Percentiles rank a stretch among this genome's conserved stretches.
phyloP scores from a whole-genome alignment of 2,329 filamentous ascomycete species.

The Epichloe glyceriae region DNA sequence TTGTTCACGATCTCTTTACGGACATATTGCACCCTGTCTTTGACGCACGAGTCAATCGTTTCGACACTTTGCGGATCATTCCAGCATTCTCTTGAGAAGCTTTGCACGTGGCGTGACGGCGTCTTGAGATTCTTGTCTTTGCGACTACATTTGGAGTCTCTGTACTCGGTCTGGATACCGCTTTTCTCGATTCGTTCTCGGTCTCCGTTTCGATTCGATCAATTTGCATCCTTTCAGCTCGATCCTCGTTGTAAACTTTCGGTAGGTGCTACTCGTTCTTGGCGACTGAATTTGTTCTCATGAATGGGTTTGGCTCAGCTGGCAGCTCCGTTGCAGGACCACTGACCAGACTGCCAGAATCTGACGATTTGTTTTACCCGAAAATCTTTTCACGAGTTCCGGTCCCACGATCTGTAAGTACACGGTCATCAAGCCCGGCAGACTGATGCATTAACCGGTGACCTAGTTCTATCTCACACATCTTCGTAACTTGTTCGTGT shows the following conservation, averaged over 20 bases:
- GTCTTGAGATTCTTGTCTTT: constrained; percentile 25
- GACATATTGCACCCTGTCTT: constrained; percentile 14
- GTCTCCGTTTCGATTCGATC: constrained; percentile 17
- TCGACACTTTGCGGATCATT: constrained; percentile 10
- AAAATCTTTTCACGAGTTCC: constrained; percentile 11
- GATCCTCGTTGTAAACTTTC: constrained; percentile 2
- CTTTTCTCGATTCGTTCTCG: constrained; percentile 22
- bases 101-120: constrained; percentile 26
- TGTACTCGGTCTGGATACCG: constrained; percentile 24
- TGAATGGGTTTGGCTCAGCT: not conserved
- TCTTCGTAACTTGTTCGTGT: constrained; percentile 2
- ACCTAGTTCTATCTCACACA: constrained; percentile 1
- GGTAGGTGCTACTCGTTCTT: constrained; percentile 6
- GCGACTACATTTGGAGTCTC: constrained; percentile 25
- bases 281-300: not conserved
- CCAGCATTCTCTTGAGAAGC: constrained; percentile 19
- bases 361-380: constrained; percentile 14
- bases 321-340: not conserved
- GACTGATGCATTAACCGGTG: not conserved
- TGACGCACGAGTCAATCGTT: constrained; percentile 8
- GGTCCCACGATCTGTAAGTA: constrained; percentile 2
- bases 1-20: constrained; percentile 14
- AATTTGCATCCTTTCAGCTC: constrained; percentile 16
- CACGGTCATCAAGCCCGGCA: not conserved
- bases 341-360: constrained; percentile 8